phyloP scores from a whole-genome alignment of 2,329 filamentous ascomycete genomes.

The Clarireedia paspali region DNA sequence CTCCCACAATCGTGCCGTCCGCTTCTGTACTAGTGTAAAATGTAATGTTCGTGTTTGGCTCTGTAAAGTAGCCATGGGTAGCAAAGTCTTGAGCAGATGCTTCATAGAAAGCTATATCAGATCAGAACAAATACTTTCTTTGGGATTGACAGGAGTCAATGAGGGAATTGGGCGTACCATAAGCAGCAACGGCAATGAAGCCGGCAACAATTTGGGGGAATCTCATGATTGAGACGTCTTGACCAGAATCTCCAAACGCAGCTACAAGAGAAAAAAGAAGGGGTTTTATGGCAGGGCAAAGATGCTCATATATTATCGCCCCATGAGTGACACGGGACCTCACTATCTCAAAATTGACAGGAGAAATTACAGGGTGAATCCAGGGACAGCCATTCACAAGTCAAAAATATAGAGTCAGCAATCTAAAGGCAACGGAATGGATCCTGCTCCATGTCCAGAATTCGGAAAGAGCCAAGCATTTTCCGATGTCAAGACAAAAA shows the following conservation, averaged over 20 bases:
- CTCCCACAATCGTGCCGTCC: slow-evolving; percentile 31
- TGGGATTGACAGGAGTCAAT: not conserved
- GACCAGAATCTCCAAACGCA: slow-evolving; percentile 1
- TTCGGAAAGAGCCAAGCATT: not conserved
- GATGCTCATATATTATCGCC: not conserved
- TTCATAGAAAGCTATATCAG: slow-evolving; percentile 14
- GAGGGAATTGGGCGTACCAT: slow-evolving; percentile 13
- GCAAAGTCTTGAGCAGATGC: slow-evolving; percentile 26
- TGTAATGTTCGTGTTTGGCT: slow-evolving; percentile 42
- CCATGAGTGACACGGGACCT: not conserved
- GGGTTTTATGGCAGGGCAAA: not conserved
- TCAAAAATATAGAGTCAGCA: not conserved
- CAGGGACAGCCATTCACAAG: not conserved
- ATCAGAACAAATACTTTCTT: slow-evolving; percentile 4
- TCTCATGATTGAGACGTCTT: slow-evolving; percentile 21
- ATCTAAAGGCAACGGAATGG: not conserved
- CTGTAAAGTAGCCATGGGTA: slow-evolving; percentile 32
- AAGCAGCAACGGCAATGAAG: slow-evolving; percentile 18
- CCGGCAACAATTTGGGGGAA: slow-evolving; percentile 16
- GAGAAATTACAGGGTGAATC: not conserved
- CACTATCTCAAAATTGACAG: not conserved
- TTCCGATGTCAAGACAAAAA: not conserved
- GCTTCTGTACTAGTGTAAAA: slow-evolving; percentile 44
- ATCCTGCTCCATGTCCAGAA: not conserved
- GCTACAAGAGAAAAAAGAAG: not conserved